A percentile compares a stretch with the other conserved stretches of the same genome.
Conservation (phyloP, 2,329 filamentous ascomycete species). For the Venturia pyrina region DNA sequence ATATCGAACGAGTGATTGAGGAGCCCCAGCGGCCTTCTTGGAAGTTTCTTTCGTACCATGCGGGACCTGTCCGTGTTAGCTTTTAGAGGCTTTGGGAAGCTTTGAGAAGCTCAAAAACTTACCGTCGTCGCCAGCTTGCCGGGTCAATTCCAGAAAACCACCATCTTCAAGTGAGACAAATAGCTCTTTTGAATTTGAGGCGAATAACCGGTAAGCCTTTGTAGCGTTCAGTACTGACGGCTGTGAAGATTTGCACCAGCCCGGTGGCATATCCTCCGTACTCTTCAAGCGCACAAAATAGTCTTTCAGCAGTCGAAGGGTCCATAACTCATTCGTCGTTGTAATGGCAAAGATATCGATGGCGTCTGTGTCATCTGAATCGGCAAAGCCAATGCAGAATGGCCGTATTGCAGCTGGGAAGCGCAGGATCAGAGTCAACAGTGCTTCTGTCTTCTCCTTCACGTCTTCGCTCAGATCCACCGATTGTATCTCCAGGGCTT, state of each 20-base stretch:
- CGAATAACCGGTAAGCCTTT: constrained; percentile 54
- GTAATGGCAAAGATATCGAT: constrained; percentile 74
- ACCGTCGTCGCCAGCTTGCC: constrained; percentile 22
- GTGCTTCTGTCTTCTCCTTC: constrained; percentile 51
- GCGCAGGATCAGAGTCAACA: constrained; percentile 65
- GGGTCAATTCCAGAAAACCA: constrained; percentile 21
- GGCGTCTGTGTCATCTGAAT: constrained; percentile 66
- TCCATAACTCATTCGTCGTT: constrained; percentile 68
- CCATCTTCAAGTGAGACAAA: constrained; percentile 76
- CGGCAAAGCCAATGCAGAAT: constrained; percentile 72
- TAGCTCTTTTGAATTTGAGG: constrained; percentile 40
- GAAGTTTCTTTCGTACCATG: constrained; percentile 64
- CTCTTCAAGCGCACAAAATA: constrained; percentile 63
- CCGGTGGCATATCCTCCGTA: constrained; percentile 62
- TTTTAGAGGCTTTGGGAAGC: too few species aligned
- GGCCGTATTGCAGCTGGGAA: constrained; percentile 66
- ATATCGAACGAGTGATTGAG: constrained; percentile 52
- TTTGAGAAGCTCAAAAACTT: background rate
- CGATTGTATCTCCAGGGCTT: constrained; percentile 70
- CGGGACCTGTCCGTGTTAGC: constrained; percentile 14
- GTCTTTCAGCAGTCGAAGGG: constrained; percentile 71
- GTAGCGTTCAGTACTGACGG: constrained; percentile 69
- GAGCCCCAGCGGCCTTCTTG: constrained; percentile 64
- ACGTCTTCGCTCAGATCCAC: constrained; percentile 64
- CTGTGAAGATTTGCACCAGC: constrained; percentile 64